Percentiles rank a stretch among this genome's conserved stretches.
These are phyloP conservation scores for Cladosporium sp. DNA, from an alignment of 2,329 filamentous ascomycete species.

Conservation along the genomic window DNA sequence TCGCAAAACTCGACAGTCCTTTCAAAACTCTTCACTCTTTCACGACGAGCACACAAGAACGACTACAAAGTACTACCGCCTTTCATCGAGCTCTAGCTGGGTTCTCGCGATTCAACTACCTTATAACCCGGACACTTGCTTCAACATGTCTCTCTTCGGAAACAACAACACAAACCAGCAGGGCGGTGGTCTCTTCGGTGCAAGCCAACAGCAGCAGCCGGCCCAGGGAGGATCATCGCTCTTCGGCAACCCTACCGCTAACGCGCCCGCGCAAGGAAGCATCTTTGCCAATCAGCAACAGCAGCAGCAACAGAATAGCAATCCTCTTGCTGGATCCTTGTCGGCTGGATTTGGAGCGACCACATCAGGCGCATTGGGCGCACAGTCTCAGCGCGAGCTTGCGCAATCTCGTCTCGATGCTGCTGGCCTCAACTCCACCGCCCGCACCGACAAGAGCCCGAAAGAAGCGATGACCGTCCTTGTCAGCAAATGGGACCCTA, in stretches of 20 bases:
- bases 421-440: slow-evolving; percentile 18
- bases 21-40: no score
- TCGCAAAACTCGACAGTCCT: no score
- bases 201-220: slow-evolving; percentile 15
- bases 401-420: slow-evolving; percentile 16
- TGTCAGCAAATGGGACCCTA: slow-evolving; percentile 69
- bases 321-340: slow-evolving; percentile 18
- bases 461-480: slow-evolving; percentile 69
- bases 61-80: no score
- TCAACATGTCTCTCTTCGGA: slow-evolving; percentile 36
- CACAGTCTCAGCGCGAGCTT: slow-evolving; percentile 25
- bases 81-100: neutral
- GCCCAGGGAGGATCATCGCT: slow-evolving; percentile 14
- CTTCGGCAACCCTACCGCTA: slow-evolving; percentile 14
- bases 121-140: neutral
- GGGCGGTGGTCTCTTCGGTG: slow-evolving; percentile 9
- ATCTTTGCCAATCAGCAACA: slow-evolving; percentile 11
- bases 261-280: slow-evolving; percentile 1
- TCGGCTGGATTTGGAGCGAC: slow-evolving; percentile 25
- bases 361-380: slow-evolving; percentile 19
- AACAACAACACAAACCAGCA: slow-evolving; percentile 19
- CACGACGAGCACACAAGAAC: no score
- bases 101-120: neutral
- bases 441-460: slow-evolving; percentile 62
- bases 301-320: slow-evolving; percentile 21